phyloP scores from a whole-genome alignment of 768 basidiomycete species.

The Dendrothele bispora region DNA sequence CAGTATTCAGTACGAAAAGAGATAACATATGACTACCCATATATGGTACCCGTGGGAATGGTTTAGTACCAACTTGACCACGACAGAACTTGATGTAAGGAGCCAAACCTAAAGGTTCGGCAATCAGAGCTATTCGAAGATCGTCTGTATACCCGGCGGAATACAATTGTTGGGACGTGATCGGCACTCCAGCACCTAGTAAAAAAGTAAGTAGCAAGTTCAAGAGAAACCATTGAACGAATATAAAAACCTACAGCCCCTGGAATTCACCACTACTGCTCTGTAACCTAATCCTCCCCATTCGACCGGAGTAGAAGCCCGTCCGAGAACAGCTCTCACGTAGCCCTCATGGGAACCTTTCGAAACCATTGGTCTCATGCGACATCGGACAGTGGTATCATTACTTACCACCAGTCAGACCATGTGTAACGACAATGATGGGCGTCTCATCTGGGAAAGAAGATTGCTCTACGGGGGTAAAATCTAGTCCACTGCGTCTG shows the following conservation, averaged over 20 bases:
- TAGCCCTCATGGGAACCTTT: slow-evolving; percentile 90
- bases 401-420: slow-evolving; percentile 48
- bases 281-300: slow-evolving; percentile 88
- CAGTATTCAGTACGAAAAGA: slow-evolving; percentile 17
- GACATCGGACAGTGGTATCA: background rate
- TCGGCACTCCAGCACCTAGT: slow-evolving; percentile 77
- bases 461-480: slow-evolving; percentile 47
- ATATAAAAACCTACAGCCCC: slow-evolving; percentile 71
- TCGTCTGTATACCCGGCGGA: slow-evolving; percentile 91
- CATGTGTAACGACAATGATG: slow-evolving; percentile 57
- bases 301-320: slow-evolving; percentile 63
- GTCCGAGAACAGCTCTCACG: slow-evolving; percentile 77
- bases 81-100: too few relatives aligned
- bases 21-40: slow-evolving; percentile 9
- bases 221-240: slow-evolving; percentile 6
- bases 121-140: slow-evolving; percentile 72
- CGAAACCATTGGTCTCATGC: background rate
- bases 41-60: too few relatives aligned
- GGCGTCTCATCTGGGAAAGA: slow-evolving; percentile 39
- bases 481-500: slow-evolving; percentile 60
- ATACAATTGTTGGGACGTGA: slow-evolving; percentile 83
- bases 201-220: slow-evolving; percentile 12
- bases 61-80: too few relatives aligned
- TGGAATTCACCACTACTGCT: slow-evolving; percentile 86
- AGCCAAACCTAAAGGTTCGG: too few relatives aligned